A percentile compares a stretch with the other conserved stretches of the same genome.
Evolutionary conservation across 2,329 filamentous ascomycete genomes (phyloP).

Genomic region (Aspergillus terreus): DNA sequence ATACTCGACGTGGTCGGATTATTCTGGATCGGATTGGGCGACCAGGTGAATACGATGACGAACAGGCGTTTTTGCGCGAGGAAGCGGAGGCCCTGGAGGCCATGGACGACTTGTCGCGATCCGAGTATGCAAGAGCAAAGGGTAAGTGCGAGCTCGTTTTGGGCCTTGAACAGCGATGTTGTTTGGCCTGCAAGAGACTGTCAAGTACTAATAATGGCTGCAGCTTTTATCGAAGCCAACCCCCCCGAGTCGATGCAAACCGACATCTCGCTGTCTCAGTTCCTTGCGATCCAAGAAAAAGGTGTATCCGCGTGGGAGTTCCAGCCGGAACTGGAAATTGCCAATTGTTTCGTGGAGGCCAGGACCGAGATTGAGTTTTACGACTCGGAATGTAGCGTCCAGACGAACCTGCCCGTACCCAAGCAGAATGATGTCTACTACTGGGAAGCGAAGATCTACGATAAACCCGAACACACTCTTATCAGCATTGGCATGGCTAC

Average conservation of each 20-base stretch:
- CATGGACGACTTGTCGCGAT: conserved; percentile 90
- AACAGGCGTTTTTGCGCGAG: conserved; percentile 88
- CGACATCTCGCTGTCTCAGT: conserved; percentile 96
- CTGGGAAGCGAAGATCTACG: conserved; percentile 98
- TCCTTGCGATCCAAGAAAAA: conserved; percentile 97
- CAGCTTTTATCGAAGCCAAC: conserved; percentile 90
- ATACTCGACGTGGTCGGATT: conserved; percentile 82
- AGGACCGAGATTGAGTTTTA: conserved; percentile 99
- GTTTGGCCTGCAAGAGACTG: neutral
- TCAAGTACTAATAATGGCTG: neutral
- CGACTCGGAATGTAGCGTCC: conserved; percentile 94
- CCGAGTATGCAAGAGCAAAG: conserved; percentile 92
- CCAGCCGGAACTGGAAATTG: conserved; percentile 96
- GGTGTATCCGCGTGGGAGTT: conserved; percentile 99
- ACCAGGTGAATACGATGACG: conserved; percentile 95
- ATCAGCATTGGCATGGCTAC: conserved; percentile 93
- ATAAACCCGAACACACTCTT: conserved; percentile 84
- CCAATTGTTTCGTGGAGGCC: conserved; percentile 96
- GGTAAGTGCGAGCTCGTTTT: conserved; percentile 52
- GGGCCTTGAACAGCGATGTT: neutral
- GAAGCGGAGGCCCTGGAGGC: conserved; percentile 91
- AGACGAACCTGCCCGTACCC: conserved; percentile 92
- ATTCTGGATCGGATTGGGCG: conserved; percentile 88
- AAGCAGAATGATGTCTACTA: conserved; percentile 99
- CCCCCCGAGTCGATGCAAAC: conserved; percentile 93